phyloP scores from a whole-genome alignment of 148 eudicot species.

The Vaccinium myrtillus region DNA sequence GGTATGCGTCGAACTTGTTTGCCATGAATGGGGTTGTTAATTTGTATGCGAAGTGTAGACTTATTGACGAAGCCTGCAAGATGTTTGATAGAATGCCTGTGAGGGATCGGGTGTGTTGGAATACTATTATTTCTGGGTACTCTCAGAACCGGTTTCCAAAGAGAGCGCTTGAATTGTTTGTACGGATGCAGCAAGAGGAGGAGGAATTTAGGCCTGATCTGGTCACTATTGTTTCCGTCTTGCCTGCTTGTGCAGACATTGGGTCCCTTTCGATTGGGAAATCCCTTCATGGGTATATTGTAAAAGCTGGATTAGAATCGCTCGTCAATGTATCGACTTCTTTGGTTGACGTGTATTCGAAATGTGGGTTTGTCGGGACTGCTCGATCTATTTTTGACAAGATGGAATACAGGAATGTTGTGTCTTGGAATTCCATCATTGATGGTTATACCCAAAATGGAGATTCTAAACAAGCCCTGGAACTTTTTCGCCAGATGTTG shows the following conservation, averaged over 20 bases:
- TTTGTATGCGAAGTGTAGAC: constrained; percentile 71
- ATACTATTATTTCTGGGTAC: constrained; percentile 64
- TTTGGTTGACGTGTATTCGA: constrained; percentile 72
- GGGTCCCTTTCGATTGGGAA: constrained; percentile 47
- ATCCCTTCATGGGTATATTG: constrained; percentile 59
- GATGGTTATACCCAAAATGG: constrained; percentile 74
- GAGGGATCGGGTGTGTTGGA: constrained; percentile 82
- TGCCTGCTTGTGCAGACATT: constrained; percentile 61
- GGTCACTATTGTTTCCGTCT: constrained; percentile 53
- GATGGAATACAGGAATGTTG: constrained; percentile 56
- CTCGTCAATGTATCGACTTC: constrained; percentile 72
- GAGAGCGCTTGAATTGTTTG: constrained; percentile 58
- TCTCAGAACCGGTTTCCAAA: constrained; percentile 66
- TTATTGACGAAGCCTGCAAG: constrained; percentile 59
- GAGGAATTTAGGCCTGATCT: constrained; percentile 39
- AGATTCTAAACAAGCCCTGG: constrained; percentile 54
- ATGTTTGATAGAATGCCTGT: constrained; percentile 79
- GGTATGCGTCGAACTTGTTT: constrained; percentile 48
- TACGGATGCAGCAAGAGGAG: constrained; percentile 54
- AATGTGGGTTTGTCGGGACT: constrained; percentile 55
- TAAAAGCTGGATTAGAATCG: constrained; percentile 46
- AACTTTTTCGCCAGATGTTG: constrained; percentile 62
- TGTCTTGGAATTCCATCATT: constrained; percentile 84
- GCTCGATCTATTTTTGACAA: constrained; percentile 59
- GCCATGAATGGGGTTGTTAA: constrained; percentile 70